A percentile compares a stretch with the other conserved stretches of the same genome.
These are phyloP conservation scores for Dactylonectria macrodidyma DNA, from an alignment of 2,329 filamentous ascomycete species.

Conservation along the genomic window DNA sequence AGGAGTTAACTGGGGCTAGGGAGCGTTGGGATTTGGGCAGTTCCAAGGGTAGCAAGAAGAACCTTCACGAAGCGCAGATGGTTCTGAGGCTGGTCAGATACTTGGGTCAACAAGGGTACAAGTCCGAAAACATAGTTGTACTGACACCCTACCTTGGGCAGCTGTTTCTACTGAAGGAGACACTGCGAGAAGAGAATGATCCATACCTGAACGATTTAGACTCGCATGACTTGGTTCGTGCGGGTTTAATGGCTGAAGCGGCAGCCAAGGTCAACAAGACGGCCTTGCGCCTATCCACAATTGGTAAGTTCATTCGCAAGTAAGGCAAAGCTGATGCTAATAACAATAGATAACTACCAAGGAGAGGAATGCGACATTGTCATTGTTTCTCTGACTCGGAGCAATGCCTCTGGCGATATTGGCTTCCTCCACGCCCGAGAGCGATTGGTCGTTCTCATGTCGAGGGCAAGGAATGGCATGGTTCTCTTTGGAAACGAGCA, in stretches of 20 bases:
- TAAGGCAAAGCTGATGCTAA: background rate
- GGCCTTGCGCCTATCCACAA: slow-evolving; percentile 75
- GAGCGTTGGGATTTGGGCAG: slow-evolving; percentile 65
- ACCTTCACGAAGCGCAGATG: slow-evolving; percentile 77
- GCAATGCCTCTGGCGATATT: slow-evolving; percentile 75
- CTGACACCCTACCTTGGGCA: slow-evolving; percentile 83
- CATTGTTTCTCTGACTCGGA: slow-evolving; percentile 76
- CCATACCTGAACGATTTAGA: slow-evolving; percentile 79
- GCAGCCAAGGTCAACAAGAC: slow-evolving; percentile 66
- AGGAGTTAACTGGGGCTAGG: slow-evolving; percentile 55
- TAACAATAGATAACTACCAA: slow-evolving; percentile 78
- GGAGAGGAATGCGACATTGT: slow-evolving; percentile 84
- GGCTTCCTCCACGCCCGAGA: slow-evolving; percentile 79
- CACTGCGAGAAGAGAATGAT: slow-evolving; percentile 71
- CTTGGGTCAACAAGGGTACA: slow-evolving; percentile 80
- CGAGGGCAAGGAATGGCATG: slow-evolving; percentile 74
- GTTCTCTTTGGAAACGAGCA: slow-evolving; percentile 80
- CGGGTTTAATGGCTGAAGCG: slow-evolving; percentile 72
- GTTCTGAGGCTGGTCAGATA: slow-evolving; percentile 76
- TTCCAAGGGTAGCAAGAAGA: slow-evolving; percentile 68
- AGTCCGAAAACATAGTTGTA: slow-evolving; percentile 75
- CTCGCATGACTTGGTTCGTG: slow-evolving; percentile 69
- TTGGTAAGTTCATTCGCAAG: slow-evolving; percentile 65
- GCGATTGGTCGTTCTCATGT: slow-evolving; percentile 79
- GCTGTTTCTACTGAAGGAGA: slow-evolving; percentile 69